Evolutionary conservation across 2,329 filamentous ascomycete genomes (phyloP).

Genomic region (Phaeosphaeria sp.): DNA sequence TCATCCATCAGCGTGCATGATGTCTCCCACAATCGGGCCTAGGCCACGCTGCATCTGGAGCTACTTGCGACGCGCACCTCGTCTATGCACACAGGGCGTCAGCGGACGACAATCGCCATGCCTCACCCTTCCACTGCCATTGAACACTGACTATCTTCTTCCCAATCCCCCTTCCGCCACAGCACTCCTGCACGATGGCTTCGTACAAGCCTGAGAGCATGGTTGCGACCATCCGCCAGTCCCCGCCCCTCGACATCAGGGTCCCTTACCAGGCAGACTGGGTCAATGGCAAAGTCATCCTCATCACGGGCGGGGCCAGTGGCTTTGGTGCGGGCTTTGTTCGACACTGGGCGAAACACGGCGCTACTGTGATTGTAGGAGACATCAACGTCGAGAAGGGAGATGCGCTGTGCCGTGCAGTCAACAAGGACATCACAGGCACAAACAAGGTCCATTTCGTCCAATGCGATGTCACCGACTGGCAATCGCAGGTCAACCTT

Average conservation of each 20-base stretch:
- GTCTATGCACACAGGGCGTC: neutral
- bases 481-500: constrained; percentile 68
- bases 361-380: constrained; percentile 67
- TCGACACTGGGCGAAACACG: constrained; percentile 44
- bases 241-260: constrained; percentile 47
- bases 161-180: neutral
- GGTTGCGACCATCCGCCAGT: constrained; percentile 39
- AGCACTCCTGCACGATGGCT: neutral
- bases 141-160: neutral
- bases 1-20: no score
- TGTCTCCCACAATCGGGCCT: neutral
- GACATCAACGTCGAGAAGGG: constrained; percentile 66
- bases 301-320: constrained; percentile 50
- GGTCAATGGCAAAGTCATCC: constrained; percentile 47
- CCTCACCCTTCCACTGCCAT: neutral
- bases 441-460: constrained; percentile 62
- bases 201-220: constrained; percentile 28
- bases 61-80: no score
- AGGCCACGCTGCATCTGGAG: neutral
- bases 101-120: neutral
- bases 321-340: constrained; percentile 51
- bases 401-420: constrained; percentile 60
- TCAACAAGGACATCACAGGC: constrained; percentile 52
- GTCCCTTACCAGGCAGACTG: constrained; percentile 44
- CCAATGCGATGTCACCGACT: constrained; percentile 70